Evolutionary conservation across 1,139 yeast genomes (phyloP).

Genomic region (Candida mesenterica): DNA sequence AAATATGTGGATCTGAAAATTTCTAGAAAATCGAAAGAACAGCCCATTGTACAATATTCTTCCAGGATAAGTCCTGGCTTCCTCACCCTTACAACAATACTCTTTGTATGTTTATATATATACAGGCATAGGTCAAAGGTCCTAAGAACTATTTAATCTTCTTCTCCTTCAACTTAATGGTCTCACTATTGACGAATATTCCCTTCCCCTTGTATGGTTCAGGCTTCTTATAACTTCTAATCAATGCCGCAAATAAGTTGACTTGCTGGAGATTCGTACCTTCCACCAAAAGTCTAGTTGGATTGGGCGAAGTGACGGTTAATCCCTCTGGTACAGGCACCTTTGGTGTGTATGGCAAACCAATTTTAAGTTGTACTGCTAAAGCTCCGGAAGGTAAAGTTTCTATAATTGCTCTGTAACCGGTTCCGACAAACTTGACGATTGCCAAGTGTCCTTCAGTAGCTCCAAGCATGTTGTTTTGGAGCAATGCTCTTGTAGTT

Average conservation of each 20-base stretch:
- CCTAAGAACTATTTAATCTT: constrained; percentile 75
- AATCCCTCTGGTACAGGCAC: constrained; percentile 78
- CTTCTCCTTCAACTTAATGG: constrained; percentile 85
- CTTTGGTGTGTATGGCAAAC: constrained; percentile 65
- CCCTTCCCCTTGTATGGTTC: constrained; percentile 99
- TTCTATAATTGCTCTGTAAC: constrained; percentile 82
- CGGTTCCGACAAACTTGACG: constrained; percentile 92
- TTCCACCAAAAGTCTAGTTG: constrained; percentile 83
- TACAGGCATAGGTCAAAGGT: background rate
- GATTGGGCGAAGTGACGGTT: constrained; percentile 73
- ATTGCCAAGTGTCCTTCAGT: constrained; percentile 90
- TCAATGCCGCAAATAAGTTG: constrained; percentile 81
- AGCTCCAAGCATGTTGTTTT: constrained; percentile 81
- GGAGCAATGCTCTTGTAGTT: constrained; percentile 75
- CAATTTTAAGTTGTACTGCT: constrained; percentile 73
- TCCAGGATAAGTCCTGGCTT: too few relatives aligned
- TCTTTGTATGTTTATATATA: background rate
- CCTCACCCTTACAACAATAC: too few relatives aligned
- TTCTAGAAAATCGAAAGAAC: too few relatives aligned
- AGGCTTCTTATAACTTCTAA: constrained; percentile 88
- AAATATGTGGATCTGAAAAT: too few relatives aligned
- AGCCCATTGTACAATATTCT: too few relatives aligned
- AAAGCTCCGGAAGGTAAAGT: constrained; percentile 54
- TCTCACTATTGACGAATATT: constrained; percentile 87
- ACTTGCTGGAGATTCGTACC: constrained; percentile 89